Evolutionary conservation across 2,329 filamentous ascomycete species (phyloP).

Genomic region (Ophiostoma himal-ulmi): DNA sequence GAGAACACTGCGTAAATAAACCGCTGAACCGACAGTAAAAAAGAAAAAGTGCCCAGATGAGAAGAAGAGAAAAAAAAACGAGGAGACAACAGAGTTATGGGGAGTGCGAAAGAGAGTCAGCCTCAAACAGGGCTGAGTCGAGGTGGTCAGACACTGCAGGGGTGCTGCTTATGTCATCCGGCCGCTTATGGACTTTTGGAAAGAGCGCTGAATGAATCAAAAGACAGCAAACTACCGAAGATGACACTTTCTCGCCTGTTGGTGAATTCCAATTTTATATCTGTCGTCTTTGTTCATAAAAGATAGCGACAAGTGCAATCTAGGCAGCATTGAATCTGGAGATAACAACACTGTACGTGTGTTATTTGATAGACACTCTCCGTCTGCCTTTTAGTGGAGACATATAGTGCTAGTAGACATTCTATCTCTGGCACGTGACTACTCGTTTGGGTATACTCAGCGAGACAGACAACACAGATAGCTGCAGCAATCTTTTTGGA

Average conservation of each 20-base stretch:
- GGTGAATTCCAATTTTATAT: background rate
- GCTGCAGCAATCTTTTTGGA: background rate
- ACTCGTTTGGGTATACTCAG: background rate
- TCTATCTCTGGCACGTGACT: background rate
- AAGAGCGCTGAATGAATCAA: background rate
- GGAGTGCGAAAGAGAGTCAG: background rate
- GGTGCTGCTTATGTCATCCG: background rate
- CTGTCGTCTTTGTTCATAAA: background rate
- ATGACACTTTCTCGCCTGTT: background rate
- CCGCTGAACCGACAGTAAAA: background rate
- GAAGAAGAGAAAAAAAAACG: background rate
- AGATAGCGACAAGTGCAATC: background rate
- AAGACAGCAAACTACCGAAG: background rate
- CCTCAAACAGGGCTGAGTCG: background rate
- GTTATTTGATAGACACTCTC: background rate
- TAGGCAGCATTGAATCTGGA: background rate
- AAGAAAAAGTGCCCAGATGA: background rate
- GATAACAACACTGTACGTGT: background rate
- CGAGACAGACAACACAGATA: background rate
- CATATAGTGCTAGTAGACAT: background rate
- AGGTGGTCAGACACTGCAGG: background rate
- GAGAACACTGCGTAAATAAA: too few relatives aligned
- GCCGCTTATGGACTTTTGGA: background rate
- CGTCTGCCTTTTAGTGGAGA: background rate
- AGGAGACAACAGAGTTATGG: background rate